A percentile compares a stretch with the other conserved stretches of the same genome.
Evolutionary conservation across 495 filamentous ascomycete genomes (phyloP).

Genomic region (Astrocystis sublimbata): DNA sequence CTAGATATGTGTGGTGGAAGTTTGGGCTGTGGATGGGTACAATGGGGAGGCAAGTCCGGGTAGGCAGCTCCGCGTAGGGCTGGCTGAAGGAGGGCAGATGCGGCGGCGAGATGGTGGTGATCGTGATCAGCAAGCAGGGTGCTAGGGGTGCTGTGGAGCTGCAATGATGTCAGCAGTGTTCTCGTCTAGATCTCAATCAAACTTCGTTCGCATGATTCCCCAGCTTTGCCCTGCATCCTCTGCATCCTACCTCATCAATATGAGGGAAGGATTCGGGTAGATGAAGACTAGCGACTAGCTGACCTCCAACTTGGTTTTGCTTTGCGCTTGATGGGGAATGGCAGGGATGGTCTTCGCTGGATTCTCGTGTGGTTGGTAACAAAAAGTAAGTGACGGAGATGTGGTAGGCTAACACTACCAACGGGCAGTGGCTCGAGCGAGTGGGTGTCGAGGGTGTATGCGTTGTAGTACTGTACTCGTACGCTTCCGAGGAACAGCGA

Average conservation of each 20-base stretch:
- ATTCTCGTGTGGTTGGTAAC: background rate
- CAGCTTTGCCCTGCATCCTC: conserved; percentile 2
- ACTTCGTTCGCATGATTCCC: background rate
- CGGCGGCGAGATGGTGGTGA: background rate
- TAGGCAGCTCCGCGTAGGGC: background rate
- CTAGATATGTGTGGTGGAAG: too few species aligned
- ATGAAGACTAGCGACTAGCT: too few species aligned
- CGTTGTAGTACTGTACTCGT: background rate
- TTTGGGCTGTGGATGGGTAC: too few species aligned
- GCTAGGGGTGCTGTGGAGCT: conserved; percentile 18
- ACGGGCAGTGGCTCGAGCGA: too few species aligned
- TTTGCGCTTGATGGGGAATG: background rate
- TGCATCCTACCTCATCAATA: background rate
- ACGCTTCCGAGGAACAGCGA: too few species aligned
- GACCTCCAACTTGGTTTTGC: background rate
- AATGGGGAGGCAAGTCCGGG: too few species aligned
- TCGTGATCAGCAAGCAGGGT: conserved; percentile 14
- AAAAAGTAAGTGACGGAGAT: background rate
- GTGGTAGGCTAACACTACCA: background rate
- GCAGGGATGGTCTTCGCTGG: background rate
- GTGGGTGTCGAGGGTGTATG: background rate
- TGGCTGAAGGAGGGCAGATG: background rate
- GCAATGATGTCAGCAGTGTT: conserved; percentile 23
- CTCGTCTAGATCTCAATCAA: conserved; percentile 5
- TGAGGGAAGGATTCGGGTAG: background rate